Conservation (phyloP, 2,329 filamentous ascomycete genomes). For the Blastomyces percursus region DNA sequence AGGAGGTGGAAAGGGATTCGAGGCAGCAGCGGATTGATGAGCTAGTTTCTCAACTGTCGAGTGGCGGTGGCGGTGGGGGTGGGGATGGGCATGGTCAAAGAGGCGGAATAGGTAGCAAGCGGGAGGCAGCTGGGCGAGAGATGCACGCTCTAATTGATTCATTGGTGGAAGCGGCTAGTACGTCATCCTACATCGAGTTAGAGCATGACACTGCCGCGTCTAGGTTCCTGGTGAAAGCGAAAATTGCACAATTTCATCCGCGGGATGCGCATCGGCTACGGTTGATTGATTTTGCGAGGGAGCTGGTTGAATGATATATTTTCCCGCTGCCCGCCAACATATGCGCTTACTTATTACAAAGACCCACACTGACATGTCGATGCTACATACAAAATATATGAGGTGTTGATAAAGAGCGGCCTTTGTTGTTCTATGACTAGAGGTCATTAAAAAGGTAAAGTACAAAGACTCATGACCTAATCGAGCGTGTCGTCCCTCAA, state of each 20-base stretch:
- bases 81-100: slow-evolving; percentile 15
- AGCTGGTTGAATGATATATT: slow-evolving; percentile 10
- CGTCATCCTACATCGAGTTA: slow-evolving; percentile 39
- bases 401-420: not conserved
- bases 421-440: not conserved
- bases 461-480: slow-evolving; percentile 23
- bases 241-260: slow-evolving; percentile 46
- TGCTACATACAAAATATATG: not conserved
- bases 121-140: slow-evolving; percentile 39
- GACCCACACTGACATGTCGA: no score
- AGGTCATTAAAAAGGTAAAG: not conserved
- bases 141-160: slow-evolving; percentile 38
- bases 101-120: slow-evolving; percentile 29
- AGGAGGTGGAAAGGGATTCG: slow-evolving; percentile 22
- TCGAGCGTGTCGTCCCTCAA: slow-evolving; percentile 60
- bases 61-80: slow-evolving; percentile 15
- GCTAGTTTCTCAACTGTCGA: slow-evolving; percentile 33
- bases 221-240: slow-evolving; percentile 44
- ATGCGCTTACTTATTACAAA: not conserved
- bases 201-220: slow-evolving; percentile 42
- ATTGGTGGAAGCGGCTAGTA: slow-evolving; percentile 34
- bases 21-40: slow-evolving; percentile 43
- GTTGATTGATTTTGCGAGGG: slow-evolving; percentile 41
- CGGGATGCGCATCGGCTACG: slow-evolving; percentile 43
- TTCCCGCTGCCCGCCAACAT: not conserved